Base-by-base conservation (phyloP, 2,329 filamentous ascomycete genomes). In the Botryotinia convoluta region DNA sequence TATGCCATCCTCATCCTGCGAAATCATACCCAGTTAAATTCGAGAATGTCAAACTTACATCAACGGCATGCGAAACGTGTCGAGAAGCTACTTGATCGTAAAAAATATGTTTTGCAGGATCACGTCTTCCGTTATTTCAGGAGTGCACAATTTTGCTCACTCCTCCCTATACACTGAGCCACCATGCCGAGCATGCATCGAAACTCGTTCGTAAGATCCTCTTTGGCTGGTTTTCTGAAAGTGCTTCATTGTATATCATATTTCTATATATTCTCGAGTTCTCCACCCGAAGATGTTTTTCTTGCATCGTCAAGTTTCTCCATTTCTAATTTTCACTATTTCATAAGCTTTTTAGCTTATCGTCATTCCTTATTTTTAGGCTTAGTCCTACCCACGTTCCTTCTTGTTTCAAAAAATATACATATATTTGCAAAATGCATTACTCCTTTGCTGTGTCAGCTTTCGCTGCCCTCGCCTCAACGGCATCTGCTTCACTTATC, bases 351-450 rank as follows among this genome's bases (percentile, higher is more conserved):
- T 72, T 44, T 10, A 72, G 70, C 62, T 72, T 29, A 42, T 67
- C 26, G 45, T 22, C 63, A 18, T 51, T 69, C 63, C 32, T 61
- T 68, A 14, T 37, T 45, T 37, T 45, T 44, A 35, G 71, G 63
- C 71, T 61, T 60, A 61, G 71, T 69, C 51, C 71, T 69, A 69
- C 54, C 51, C 63, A 72, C 71, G 20, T 61, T 72, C 62, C 8
- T 68, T 72, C 59, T 42, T n/a, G 22, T 45, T 72, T 29, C 22
- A 71, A 54, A 35, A 16, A 9, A 10, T 8, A 60, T 44, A 42
- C 37, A 44, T 44, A 48, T 16, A 60, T 42, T 37, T 68, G 35
- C 71, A 61, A 61, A 48, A 72, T 72, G 63, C 71, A 69, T 51
- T 61, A 51, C 32, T 69, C 54, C 42, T 69, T 69, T 42, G 71